A percentile compares a stretch with the other conserved stretches of the same genome.
These are phyloP conservation scores for Chytriomyces confervae DNA, from an alignment of 192 early-diverging fungal genomes.

Conservation along the genomic window DNA sequence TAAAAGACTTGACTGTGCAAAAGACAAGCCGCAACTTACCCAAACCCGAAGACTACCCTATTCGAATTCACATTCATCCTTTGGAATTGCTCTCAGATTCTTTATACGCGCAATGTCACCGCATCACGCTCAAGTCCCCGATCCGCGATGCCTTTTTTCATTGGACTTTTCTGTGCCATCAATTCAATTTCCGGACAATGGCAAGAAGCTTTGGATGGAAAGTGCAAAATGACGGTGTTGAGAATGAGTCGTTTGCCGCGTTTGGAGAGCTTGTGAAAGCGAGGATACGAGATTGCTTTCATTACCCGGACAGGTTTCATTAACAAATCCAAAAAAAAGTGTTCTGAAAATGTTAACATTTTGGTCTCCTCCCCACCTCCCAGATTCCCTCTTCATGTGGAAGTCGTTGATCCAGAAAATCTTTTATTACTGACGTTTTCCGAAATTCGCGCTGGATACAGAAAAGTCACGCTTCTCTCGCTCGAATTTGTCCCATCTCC, in stretches of 20 bases:
- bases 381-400: slow-evolving; percentile 19
- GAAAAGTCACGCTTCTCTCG: slow-evolving; percentile 29
- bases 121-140: slow-evolving; percentile 29
- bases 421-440: slow-evolving; percentile 31
- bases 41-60: neutral
- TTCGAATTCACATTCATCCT: slow-evolving; percentile 16
- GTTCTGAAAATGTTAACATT: neutral
- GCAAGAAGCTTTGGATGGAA: slow-evolving; percentile 38
- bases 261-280: slow-evolving; percentile 38
- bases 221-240: neutral
- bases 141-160: slow-evolving; percentile 42
- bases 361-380: neutral
- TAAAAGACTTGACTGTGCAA: slow-evolving; percentile 19
- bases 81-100: neutral
- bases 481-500: slow-evolving; percentile 39
- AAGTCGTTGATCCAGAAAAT: slow-evolving; percentile 13
- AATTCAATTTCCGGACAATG: slow-evolving; percentile 45
- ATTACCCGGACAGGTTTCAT: slow-evolving; percentile 33
- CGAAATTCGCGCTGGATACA: slow-evolving; percentile 42
- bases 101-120: slow-evolving; percentile 27
- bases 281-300: slow-evolving; percentile 31
- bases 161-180: slow-evolving; percentile 37
- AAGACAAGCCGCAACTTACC: neutral
- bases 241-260: slow-evolving; percentile 28
- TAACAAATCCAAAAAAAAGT: too few relatives aligned